Evolutionary conservation across 1,284 basidiomycete genomes (phyloP).

Genomic region (Agroathelia rolfsii): DNA sequence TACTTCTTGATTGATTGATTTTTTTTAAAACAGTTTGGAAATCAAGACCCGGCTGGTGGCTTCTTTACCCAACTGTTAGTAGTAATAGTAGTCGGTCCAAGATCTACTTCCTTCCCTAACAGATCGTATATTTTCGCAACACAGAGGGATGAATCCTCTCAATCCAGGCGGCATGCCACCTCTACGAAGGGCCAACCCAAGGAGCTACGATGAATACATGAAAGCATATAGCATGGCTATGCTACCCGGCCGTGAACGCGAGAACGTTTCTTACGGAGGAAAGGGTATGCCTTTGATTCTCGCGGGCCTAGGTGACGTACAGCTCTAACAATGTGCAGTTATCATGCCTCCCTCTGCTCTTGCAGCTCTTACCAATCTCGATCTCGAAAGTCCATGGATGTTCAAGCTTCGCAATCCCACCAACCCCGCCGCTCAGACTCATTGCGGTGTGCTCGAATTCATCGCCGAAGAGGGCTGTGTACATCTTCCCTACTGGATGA

Average conservation of each 20-base stretch:
- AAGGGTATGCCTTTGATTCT: slow-evolving; percentile 67
- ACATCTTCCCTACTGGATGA: slow-evolving; percentile 98
- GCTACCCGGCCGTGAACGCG: slow-evolving; percentile 72
- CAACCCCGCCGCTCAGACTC: slow-evolving; percentile 81
- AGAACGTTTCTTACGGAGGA: slow-evolving; percentile 90
- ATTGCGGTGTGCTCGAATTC: slow-evolving; percentile 97
- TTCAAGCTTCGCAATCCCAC: slow-evolving; percentile 90
- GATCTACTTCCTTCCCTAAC: no score
- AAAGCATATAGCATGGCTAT: slow-evolving; percentile 83
- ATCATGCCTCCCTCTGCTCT: slow-evolving; percentile 97
- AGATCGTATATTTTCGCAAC: no score
- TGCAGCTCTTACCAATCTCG: slow-evolving; percentile 79
- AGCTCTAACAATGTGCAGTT: slow-evolving; percentile 39
- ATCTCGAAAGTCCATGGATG: slow-evolving; percentile 91
- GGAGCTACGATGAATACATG: slow-evolving; percentile 72
- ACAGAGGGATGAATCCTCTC: no score
- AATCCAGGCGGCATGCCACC: no score
- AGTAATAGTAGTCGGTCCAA: no score
- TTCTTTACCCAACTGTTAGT: slow-evolving; percentile 58
- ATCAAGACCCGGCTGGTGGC: slow-evolving; percentile 40
- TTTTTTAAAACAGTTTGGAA: slow-evolving; percentile 32
- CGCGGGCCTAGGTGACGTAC: slow-evolving; percentile 9
- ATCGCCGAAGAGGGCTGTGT: slow-evolving; percentile 96
- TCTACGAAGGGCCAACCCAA: slow-evolving; percentile 49
- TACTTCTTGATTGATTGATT: slow-evolving; percentile 12